Evolutionary conservation across 371 early-diverging fungal genomes (phyloP), one percentile per base, ranked within the genome.

Genomic region (Haplosporangium sp.): DNA sequence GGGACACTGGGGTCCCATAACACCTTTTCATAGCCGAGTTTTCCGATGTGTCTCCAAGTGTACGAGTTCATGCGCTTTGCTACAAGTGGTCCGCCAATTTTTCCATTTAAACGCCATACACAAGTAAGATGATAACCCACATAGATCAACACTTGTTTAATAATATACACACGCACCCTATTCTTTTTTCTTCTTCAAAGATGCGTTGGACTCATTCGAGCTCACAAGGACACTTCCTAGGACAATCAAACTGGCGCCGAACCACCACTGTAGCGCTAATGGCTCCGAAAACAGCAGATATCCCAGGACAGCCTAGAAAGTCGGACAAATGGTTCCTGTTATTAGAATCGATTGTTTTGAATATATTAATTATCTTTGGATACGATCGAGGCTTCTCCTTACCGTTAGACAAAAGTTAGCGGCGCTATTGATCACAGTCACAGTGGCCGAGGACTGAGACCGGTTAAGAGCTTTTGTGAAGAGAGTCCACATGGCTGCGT

Each of bases 401-500:
- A 89, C 91, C 6, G 94, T 92, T 41, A 87, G 80, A 45, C 86
- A 86, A 74, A 94, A 92, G 67, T 94, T 94, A 45, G 86, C 85
- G 29, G 89, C 90, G 47, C 91, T 92, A 74, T 94, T 92, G 61
- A 93, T 82, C 54, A 90, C 87, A 7, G 92, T 90, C 9, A 91
- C 90, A 38, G 89, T 87, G 4, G 91, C 81, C 5, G 93, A 92
- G 10, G 92, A 92, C 29, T 83, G 80, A 48, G 93, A 87, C 40
- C 82, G 81, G 66, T 91, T 89, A 41, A 94, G 81, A 4, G 94
- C 92, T 75, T 93, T 93, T 53, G 94, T 93, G 65, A 93, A 92
- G 13, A 89, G 82, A 0, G 92, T 89, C 94, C 94, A 94, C 94
- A 94, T 94, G 63, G 91, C 74, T 5, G 91, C 89, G 51, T 94